Percentiles rank a stretch among this genome's conserved stretches.
phyloP scores from a whole-genome alignment of 164 flowering plant species.

The Paratinospora sagittata region DNA sequence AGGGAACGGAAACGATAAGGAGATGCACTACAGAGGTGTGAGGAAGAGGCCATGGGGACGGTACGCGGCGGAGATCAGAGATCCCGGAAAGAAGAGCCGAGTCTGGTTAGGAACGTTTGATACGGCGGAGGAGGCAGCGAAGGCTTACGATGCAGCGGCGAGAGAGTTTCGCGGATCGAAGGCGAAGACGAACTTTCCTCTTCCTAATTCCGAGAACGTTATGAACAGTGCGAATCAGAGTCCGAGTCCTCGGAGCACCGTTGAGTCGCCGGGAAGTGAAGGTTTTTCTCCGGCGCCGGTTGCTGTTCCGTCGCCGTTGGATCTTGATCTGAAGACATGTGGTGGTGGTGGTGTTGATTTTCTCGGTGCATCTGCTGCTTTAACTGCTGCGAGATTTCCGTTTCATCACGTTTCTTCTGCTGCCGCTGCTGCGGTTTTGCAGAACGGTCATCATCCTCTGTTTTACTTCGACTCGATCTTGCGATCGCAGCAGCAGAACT shows the following conservation, averaged over 20 bases:
- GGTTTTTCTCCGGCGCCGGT: not conserved
- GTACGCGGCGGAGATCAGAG: conserved; percentile 65
- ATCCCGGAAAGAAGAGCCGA: conserved; percentile 44
- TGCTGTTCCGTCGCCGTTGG: not conserved
- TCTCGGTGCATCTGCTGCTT: not conserved
- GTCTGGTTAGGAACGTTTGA: too few species aligned
- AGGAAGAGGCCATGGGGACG: conserved; percentile 71
- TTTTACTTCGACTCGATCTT: conserved; percentile 6
- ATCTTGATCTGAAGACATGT: not conserved
- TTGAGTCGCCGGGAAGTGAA: conserved; percentile 35
- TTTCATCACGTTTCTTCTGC: not conserved
- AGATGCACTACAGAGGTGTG: conserved; percentile 51
- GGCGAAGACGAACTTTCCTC: too few species aligned
- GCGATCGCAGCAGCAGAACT: too few species aligned
- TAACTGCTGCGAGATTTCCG: not conserved
- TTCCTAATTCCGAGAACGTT: conserved; percentile 6
- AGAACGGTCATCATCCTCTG: conserved; percentile 1
- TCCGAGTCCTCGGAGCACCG: conserved; percentile 63
- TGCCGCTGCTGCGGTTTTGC: not conserved
- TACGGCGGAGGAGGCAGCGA: conserved; percentile 10
- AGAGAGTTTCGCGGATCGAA: too few species aligned
- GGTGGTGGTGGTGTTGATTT: not conserved
- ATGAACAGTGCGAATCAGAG: conserved; percentile 20
- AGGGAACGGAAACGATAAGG: conserved; percentile 19
- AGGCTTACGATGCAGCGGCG: too few species aligned